Evolutionary conservation across 305 asterid genomes (phyloP), one percentile per base, ranked within the genome.

Genomic region (Rubia balearica): DNA sequence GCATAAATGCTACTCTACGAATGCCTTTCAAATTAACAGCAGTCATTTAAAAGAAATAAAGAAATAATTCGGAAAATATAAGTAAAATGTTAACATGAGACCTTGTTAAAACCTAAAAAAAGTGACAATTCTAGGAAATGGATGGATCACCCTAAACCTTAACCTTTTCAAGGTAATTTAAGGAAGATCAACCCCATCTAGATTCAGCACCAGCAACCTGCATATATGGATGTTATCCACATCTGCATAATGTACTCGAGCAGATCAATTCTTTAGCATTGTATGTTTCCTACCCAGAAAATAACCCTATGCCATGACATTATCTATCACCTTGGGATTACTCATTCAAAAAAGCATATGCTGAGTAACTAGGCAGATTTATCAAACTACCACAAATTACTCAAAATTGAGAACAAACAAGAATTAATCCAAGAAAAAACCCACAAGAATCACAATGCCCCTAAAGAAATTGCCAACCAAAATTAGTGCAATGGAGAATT

Each of bases 141-240:
- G 67, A 61, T 33, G 65, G 70, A 72, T 59, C 70, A 1, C 70
- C 67, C 62, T 21, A 21, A 57, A 62, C 42, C 40, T 64, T 22
- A 53, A 10, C 36, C 70, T 22, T 6, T 61, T 5, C 12, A 36
- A 21, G 42, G 63, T 51, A 33, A 17, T 38, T 49, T 21, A 10
- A 19, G 64, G 33, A 7, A 43, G 30, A 38, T 12, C 56, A 36
- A 63, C 11, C 1, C 21, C 30, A 33, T 30, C 4, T 22, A 63
- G 14, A 12, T 48, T 63, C 38, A 48, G 27, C 30, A 14, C n/a
- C 10, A n/a, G 1, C 7, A 13, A 13, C n/a, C 53, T 48, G 55
- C 55, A 48, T 4, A 14, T 13, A 48, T 48, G 7, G 7, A 48
- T 48, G 55, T 3, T 48, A 33, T 1, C 7, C 7, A 48, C 11